Evolutionary conservation across 768 basidiomycete species (phyloP).

Genomic region (Mycena alexandri): DNA sequence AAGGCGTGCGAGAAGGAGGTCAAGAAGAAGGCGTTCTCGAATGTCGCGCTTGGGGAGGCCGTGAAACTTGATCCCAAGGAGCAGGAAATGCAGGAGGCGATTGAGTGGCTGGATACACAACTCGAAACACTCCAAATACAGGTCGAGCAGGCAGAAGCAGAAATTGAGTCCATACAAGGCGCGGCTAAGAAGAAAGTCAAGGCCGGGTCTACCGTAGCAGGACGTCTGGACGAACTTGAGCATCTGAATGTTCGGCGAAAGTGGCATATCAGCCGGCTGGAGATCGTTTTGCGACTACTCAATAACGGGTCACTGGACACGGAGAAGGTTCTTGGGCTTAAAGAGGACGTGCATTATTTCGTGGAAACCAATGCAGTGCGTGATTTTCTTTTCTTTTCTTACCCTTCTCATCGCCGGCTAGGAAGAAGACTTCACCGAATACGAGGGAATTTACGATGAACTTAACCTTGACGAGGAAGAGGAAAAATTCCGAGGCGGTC

Average conservation of each 20-base stretch:
- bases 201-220: conserved; percentile 67
- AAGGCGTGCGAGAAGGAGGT: conserved; percentile 99
- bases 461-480: conserved; percentile 98
- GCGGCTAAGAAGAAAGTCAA: conserved; percentile 88
- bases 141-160: conserved; percentile 95
- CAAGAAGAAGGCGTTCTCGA: conserved; percentile 99
- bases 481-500: conserved; percentile 86
- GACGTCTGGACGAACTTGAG: conserved; percentile 87
- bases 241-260: conserved; percentile 91
- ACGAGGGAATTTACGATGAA: conserved; percentile 97
- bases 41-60: conserved; percentile 96
- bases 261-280: conserved; percentile 95
- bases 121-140: conserved; percentile 95
- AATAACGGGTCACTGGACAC: conserved; percentile 92
- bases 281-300: conserved; percentile 91
- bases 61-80: conserved; percentile 97
- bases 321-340: conserved; percentile 84
- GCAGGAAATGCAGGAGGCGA: conserved; percentile 93
- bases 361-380: conserved; percentile 95
- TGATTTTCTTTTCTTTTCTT: conserved; percentile 37
- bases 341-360: conserved; percentile 97
- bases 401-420: conserved; percentile 46
- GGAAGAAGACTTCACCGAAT: conserved; percentile 98
- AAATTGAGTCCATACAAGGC: conserved; percentile 88
- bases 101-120: conserved; percentile 86